Base-by-base conservation (phyloP, 768 basidiomycete species). In the Clavulina sp. region DNA sequence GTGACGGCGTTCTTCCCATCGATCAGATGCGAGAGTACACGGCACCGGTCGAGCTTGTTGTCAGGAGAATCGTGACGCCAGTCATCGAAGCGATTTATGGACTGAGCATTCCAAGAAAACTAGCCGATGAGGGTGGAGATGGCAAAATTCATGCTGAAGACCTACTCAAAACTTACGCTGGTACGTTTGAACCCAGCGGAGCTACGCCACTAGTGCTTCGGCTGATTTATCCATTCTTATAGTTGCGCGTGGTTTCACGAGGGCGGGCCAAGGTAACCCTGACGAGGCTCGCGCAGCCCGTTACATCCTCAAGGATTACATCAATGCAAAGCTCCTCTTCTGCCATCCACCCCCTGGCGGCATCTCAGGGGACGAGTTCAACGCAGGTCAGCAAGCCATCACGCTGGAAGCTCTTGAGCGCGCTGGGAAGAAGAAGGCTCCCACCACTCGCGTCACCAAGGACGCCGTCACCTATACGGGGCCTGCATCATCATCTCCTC, bases 1-100 rank as follows among this genome's bases (percentile, higher is more conserved):
- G 92, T 58, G 91, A 97, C 61, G 95, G 95, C 51, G 91, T 97
- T 1, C 66, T 99, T 51, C 93, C 93, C 0, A 96, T 99, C 57
- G 95, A 99, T 63, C 95, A 97, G 65, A 77, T 97, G 73, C 74
- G 84, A 57, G 95, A 99, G 64, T 74, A 91, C 62, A 87, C 80
- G 0, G 95, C 83, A 0, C 95, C 95, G 0, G 72, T 77, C 5
- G 70, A 81, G 4, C 66, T 99, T 49, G 71, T 97, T 3, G 78
- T 77, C 40, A 75, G 79, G 60, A 71, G 91, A 44, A 73, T 97
- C 56, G 85, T 88, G 24, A 78, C 74, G 60, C 73, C 76, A 46
- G 80, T 96, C 7, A 64, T 97, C n/a, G 91, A 96, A 64, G 80
- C 80, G 6, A 81, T 74, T 3, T 99, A 99, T 60, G 95, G 93